Percentiles rank a stretch among this genome's conserved stretches.
These are phyloP conservation scores for Apiotrichum sp. DNA, from an alignment of 1,284 basidiomycete species.

Conservation along the genomic window DNA sequence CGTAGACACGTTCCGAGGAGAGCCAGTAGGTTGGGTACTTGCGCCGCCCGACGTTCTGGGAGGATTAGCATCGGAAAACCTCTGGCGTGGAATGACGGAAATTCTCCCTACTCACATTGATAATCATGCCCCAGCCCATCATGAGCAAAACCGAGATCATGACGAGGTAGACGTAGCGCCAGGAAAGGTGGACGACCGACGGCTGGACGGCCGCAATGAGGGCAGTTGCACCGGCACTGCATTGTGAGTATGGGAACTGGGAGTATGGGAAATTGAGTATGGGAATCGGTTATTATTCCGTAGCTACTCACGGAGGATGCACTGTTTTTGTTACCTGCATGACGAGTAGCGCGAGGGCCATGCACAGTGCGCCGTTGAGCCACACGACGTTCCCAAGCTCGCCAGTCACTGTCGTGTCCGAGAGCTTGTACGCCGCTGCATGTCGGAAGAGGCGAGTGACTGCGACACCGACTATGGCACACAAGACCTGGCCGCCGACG, in stretches of 20 bases:
- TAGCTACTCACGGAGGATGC: conserved; percentile 53
- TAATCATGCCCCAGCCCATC: conserved; percentile 53
- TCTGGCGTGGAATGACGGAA: neutral
- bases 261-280: neutral
- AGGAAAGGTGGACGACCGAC: conserved; percentile 52
- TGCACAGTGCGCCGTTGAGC: conserved; percentile 56
- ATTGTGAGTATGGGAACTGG: neutral
- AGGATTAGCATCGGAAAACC: too few species aligned
- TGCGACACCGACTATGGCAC: conserved; percentile 53
- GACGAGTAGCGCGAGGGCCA: conserved; percentile 52
- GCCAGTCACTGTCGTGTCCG: conserved; percentile 21
- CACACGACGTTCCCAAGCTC: conserved; percentile 49
- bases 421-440: conserved; percentile 44
- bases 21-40: conserved; percentile 56
- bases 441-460: conserved; percentile 57
- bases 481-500: conserved; percentile 56
- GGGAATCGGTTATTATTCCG: too few species aligned
- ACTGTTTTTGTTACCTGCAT: conserved; percentile 58
- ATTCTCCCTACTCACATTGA: conserved; percentile 43
- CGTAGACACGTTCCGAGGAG: conserved; percentile 6
- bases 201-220: conserved; percentile 52
- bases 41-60: conserved; percentile 53
- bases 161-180: conserved; percentile 59
- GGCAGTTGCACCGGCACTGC: conserved; percentile 52
- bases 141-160: conserved; percentile 54